Base-by-base conservation (phyloP, 768 basidiomycete genomes). In the Phylloporus arenicola region DNA sequence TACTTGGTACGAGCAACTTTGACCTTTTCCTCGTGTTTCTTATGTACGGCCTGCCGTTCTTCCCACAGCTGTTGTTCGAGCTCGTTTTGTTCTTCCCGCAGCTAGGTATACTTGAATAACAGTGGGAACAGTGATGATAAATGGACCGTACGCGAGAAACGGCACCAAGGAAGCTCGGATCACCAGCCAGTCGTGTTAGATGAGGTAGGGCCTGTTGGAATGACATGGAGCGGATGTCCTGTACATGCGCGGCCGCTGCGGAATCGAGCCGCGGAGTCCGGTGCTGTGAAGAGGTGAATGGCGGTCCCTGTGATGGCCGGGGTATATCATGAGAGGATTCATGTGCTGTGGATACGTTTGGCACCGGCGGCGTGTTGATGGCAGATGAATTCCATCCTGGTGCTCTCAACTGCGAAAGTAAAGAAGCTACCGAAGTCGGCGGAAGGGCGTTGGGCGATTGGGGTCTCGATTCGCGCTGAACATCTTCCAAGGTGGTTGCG, bases 141-240 rank as follows among this genome's bases (percentile, higher is more conserved):
- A 45, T 55, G 24, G 38, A n/a, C 24, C 68, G 31, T 68, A 86
- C 88, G 68, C 78, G 75, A 38, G 67, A 68, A 34, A 90, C 58
- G 16, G 73, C 62, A 22, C 71, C 61, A 33, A 83, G 65, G 50
- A 88, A 79, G 8, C 52, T 56, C 16, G 76, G 70, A 59, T 84
- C 75, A 43, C 77, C 74, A 34, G 79, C 74, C 5, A 91, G 74
- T 47, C 71, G 71, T 9, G 81, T 81, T n/a, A 92, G 61, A 48
- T 75, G 69, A 3, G 86, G 81, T 24, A 92, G 71, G 0, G 87
- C 77, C 57, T 90, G 83, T 55, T 83, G 84, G 63, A 87, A 90
- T 25, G 82, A 76, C 51, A 77, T 68, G 20, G 65, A 65, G 47
- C 73, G 77, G 44, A 76, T 53, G 55, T 83, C 76, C 38, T 73